phyloP scores from a whole-genome alignment of 441 rosid genomes.

The Flueggea neowawraea region DNA sequence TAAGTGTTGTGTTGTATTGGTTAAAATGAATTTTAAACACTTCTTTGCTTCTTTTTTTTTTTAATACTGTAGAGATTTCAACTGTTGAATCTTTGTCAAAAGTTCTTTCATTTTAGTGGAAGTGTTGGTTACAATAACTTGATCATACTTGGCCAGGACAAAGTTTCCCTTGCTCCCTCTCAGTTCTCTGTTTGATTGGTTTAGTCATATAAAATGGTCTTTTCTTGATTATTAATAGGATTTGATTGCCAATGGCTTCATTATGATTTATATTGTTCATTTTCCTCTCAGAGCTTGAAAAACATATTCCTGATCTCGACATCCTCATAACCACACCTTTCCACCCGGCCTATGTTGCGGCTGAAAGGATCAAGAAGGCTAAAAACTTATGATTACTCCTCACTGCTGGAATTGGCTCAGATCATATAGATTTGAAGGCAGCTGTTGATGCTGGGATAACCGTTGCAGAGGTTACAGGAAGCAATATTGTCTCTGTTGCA shows the following conservation, averaged over 20 bases:
- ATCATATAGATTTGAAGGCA: slow-evolving; percentile 83
- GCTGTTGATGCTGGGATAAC: slow-evolving; percentile 91
- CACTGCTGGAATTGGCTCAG: slow-evolving; percentile 97
- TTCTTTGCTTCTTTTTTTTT: too few relatives aligned
- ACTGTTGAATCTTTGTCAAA: too few relatives aligned
- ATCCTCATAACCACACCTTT: slow-evolving; percentile 89
- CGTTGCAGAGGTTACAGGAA: slow-evolving; percentile 96
- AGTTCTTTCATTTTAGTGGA: too few relatives aligned
- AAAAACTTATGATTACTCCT: slow-evolving; percentile 89
- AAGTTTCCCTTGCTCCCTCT: too few relatives aligned
- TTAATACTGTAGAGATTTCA: too few relatives aligned
- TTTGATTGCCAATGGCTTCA: background rate
- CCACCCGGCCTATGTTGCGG: slow-evolving; percentile 93
- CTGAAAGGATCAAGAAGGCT: slow-evolving; percentile 89
- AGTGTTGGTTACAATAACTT: too few relatives aligned
- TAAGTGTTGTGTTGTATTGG: too few relatives aligned
- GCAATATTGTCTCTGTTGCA: slow-evolving; percentile 91
- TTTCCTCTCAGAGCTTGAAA: slow-evolving; percentile 69
- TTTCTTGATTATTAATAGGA: background rate
- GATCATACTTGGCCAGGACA: too few relatives aligned
- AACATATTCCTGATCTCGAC: slow-evolving; percentile 85
- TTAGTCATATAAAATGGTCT: background rate
- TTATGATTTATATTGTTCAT: background rate
- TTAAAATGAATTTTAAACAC: too few relatives aligned
- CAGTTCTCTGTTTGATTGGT: background rate